phyloP scores from a whole-genome alignment of 345 rosid species.

The Dipteronia dyeriana region DNA sequence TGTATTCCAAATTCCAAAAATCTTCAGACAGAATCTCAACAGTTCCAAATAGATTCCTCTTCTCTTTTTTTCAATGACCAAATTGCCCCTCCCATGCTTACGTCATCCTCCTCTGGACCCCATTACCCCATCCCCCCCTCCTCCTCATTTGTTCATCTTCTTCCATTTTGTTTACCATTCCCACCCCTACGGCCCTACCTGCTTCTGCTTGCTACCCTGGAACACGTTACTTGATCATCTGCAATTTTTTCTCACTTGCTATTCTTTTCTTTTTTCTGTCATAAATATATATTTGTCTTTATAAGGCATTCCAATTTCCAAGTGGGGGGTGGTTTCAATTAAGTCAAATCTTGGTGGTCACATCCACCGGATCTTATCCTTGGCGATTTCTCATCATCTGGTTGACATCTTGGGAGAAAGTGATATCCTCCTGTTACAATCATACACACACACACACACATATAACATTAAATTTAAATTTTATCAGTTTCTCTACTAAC shows the following conservation, averaged over 20 bases:
- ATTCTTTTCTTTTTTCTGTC: not conserved
- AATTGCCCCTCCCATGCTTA: conserved; percentile 5
- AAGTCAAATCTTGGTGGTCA: conserved; percentile 48
- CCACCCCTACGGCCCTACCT: not conserved
- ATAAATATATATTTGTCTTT: not conserved
- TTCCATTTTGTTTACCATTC: not conserved
- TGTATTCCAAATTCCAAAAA: conserved; percentile 19
- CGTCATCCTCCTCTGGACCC: conserved; percentile 19
- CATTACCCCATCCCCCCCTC: not conserved
- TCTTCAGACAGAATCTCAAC: conserved; percentile 51
- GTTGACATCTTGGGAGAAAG: conserved; percentile 47
- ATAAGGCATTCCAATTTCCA: conserved; percentile 16
- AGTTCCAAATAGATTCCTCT: conserved; percentile 42
- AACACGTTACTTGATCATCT: not conserved
- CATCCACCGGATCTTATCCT: conserved; percentile 55
- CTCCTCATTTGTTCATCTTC: not conserved
- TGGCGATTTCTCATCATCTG: conserved; percentile 61
- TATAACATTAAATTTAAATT: not conserved
- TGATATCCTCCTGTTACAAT: conserved; percentile 59
- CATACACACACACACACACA: not conserved
- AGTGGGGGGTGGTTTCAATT: conserved; percentile 19
- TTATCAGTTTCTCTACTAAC: not conserved
- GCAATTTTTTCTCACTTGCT: not conserved
- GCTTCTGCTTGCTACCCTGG: not conserved
- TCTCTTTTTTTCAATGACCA: not conserved